phyloP scores from a whole-genome alignment of 768 basidiomycete genomes.

The Leccinellum rugosiceps region DNA sequence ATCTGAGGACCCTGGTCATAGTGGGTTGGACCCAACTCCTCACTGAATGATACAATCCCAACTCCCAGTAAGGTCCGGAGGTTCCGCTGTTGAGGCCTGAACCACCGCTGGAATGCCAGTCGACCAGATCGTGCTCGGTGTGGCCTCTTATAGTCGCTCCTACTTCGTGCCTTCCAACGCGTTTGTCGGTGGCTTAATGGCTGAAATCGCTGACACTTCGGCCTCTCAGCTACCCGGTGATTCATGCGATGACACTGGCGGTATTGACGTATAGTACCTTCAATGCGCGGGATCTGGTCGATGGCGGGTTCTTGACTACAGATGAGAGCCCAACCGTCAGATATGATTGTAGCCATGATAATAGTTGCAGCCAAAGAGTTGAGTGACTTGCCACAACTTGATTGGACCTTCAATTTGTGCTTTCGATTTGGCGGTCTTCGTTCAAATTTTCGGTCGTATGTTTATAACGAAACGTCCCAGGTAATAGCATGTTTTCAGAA shows the following conservation, averaged over 20 bases:
- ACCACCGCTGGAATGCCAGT: neutral
- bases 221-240: neutral
- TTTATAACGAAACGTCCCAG: neutral
- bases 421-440: neutral
- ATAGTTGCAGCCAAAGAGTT: neutral
- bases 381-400: neutral
- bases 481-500: neutral
- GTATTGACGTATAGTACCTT: neutral
- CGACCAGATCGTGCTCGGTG: conserved; percentile 37
- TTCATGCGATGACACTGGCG: neutral
- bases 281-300: neutral
- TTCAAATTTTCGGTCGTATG: neutral
- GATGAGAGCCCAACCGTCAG: neutral
- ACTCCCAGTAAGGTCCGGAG: neutral
- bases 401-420: neutral
- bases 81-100: neutral
- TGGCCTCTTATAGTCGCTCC: conserved; percentile 38
- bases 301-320: neutral
- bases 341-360: neutral
- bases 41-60: neutral
- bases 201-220: neutral
- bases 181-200: conserved; percentile 28
- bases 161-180: conserved; percentile 26
- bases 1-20: conserved; percentile 43
- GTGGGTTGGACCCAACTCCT: neutral